Conservation (phyloP, 2,329 filamentous ascomycete genomes). For the Ramularia endophylla region DNA sequence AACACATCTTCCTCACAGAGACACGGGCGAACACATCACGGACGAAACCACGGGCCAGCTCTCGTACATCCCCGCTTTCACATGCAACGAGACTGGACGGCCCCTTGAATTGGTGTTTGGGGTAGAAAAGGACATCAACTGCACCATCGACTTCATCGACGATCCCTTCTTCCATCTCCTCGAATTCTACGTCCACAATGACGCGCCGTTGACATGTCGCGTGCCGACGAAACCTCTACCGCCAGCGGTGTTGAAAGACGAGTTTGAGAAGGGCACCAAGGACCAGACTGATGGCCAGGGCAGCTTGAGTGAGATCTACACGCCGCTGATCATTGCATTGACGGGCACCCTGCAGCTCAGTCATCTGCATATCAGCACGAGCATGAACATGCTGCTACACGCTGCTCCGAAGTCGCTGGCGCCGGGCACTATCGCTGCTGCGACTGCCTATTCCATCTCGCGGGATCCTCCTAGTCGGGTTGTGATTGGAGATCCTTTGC, state of each 20-base stretch:
- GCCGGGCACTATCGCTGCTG: constrained; percentile 79
- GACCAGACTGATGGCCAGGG: constrained; percentile 34
- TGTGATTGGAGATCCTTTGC: constrained; percentile 80
- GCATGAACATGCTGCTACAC: constrained; percentile 83
- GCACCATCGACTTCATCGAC: constrained; percentile 69
- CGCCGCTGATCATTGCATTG: constrained; percentile 81
- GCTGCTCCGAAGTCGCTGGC: constrained; percentile 47
- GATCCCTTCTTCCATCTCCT: constrained; percentile 82
- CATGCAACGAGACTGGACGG: constrained; percentile 78
- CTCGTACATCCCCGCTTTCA: constrained; percentile 85
- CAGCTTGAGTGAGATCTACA: constrained; percentile 48
- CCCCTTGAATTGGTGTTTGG: constrained; percentile 86
- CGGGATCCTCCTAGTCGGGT: constrained; percentile 57
- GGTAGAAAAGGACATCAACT: constrained; percentile 72
- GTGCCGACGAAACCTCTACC: constrained; percentile 69
- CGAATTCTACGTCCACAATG: constrained; percentile 97
- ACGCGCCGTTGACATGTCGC: constrained; percentile 87
- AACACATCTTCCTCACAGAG: constrained; percentile 48
- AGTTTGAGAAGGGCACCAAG: constrained; percentile 28
- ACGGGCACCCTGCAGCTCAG: constrained; percentile 82
- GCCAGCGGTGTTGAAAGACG: constrained; percentile 31
- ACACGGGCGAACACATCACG: constrained; percentile 84
- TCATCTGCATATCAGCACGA: constrained; percentile 84
- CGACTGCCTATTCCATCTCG: constrained; percentile 72
- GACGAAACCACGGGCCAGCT: constrained; percentile 68